phyloP scores from a whole-genome alignment of 192 early-diverging fungal species.

The Coemansia sp. region DNA sequence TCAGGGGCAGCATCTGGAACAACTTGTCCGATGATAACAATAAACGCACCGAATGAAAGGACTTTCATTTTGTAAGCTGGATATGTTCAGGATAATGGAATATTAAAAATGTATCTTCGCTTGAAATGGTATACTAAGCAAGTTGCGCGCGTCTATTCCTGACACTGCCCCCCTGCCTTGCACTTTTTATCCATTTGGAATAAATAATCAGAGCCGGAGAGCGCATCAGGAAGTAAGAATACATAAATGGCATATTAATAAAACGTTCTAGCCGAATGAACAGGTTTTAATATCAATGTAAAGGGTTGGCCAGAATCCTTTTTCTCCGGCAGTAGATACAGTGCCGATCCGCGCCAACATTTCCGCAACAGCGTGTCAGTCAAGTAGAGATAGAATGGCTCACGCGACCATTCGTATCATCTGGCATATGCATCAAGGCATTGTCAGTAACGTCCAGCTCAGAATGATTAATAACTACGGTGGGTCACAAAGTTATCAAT shows the following conservation, averaged over 20 bases:
- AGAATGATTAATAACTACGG: not conserved
- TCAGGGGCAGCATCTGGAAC: not conserved
- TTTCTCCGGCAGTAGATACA: too few species aligned
- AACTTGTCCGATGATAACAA: not conserved
- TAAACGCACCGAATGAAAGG: not conserved
- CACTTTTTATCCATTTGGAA: not conserved
- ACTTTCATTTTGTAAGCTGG: not conserved
- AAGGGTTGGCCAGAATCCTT: not conserved
- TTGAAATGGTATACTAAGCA: too few species aligned
- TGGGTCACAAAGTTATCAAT: not conserved
- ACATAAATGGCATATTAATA: not conserved
- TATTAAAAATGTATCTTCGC: too few species aligned
- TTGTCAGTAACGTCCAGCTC: not conserved
- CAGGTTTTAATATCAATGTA: not conserved
- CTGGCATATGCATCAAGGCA: not conserved
- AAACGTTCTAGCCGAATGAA: not conserved
- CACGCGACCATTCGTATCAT: not conserved
- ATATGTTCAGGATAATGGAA: not conserved
- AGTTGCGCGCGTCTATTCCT: not conserved
- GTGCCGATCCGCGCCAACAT: too few species aligned
- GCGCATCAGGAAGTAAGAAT: not conserved
- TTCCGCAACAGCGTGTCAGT: too few species aligned
- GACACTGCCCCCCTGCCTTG: not conserved
- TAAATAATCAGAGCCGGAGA: too few species aligned
- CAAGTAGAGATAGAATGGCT: not conserved